These are phyloP conservation scores for Flaveria ramosissima DNA, from an alignment of 129 eudicot species.

Conservation along the genomic window DNA sequence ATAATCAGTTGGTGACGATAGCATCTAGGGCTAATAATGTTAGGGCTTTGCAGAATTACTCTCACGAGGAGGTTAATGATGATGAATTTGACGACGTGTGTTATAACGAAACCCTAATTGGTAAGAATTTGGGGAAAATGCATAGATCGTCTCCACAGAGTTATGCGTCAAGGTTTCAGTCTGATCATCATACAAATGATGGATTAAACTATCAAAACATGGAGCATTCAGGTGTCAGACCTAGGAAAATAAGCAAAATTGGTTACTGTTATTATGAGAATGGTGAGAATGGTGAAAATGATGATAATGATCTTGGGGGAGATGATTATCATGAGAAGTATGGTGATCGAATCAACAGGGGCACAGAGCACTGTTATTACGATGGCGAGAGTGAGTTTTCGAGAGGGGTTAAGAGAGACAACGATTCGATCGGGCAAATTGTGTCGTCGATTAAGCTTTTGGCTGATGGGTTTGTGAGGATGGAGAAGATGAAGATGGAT, in stretches of 20 bases:
- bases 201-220: constrained; percentile 5
- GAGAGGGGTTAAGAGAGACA: constrained; percentile 46
- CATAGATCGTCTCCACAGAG: constrained; percentile 22
- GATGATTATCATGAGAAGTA: constrained; percentile 27
- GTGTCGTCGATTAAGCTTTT: constrained; percentile 62
- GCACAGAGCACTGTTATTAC: neutral
- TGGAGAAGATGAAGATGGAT: constrained; percentile 95
- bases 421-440: constrained; percentile 50
- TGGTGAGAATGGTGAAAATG: constrained; percentile 3
- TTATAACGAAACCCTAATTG: constrained; percentile 28
- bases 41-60: constrained; percentile 35
- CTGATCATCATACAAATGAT: neutral
- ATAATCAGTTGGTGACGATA: constrained; percentile 30
- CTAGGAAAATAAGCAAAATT: constrained; percentile 42
- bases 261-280: constrained; percentile 25
- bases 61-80: constrained; percentile 30
- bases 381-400: constrained; percentile 27
- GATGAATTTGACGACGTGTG: constrained; percentile 26
- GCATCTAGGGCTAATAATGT: constrained; percentile 36
- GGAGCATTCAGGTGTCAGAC: constrained; percentile 32
- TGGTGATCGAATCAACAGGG: constrained; percentile 33
- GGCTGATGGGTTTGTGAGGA: constrained; percentile 82
- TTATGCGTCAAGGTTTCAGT: constrained; percentile 23
- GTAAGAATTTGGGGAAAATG: constrained; percentile 29
- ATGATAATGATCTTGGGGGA: neutral